Evolutionary conservation across 1,284 basidiomycete species (phyloP).

Genomic region (Uromyces viciae-fabae): DNA sequence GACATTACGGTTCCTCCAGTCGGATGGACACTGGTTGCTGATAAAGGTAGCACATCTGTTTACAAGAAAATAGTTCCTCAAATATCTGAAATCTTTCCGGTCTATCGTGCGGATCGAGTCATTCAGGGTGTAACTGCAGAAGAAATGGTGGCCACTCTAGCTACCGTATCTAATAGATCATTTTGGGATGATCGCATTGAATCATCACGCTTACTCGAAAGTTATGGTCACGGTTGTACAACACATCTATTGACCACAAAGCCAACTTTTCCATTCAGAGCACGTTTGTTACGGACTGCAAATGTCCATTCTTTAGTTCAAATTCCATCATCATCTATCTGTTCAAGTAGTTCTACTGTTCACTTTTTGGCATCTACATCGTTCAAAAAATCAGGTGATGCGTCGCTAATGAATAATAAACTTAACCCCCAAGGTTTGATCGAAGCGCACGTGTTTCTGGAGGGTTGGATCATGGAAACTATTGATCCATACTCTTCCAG

Average conservation of each 20-base stretch:
- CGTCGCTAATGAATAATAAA: slow-evolving; percentile 69
- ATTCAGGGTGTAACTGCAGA: slow-evolving; percentile 92
- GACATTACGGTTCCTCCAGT: slow-evolving; percentile 59
- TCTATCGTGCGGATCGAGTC: slow-evolving; percentile 85
- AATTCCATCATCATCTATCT: slow-evolving; percentile 56
- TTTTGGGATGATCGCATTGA: slow-evolving; percentile 82
- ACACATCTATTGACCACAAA: slow-evolving; percentile 59
- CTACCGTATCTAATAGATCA: slow-evolving; percentile 70
- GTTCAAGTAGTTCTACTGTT: slow-evolving; percentile 56
- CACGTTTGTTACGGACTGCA: slow-evolving; percentile 78
- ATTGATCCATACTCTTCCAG: slow-evolving; percentile 94
- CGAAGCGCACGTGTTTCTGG: slow-evolving; percentile 76
- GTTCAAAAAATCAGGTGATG: slow-evolving; percentile 62
- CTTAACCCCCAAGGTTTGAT: slow-evolving; percentile 75
- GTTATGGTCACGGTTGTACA: slow-evolving; percentile 72
- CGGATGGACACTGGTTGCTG: slow-evolving; percentile 76
- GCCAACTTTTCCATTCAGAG: slow-evolving; percentile 76
- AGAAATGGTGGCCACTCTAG: slow-evolving; percentile 68
- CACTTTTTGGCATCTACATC: slow-evolving; percentile 56
- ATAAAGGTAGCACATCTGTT: slow-evolving; percentile 71
- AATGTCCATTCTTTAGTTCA: slow-evolving; percentile 67
- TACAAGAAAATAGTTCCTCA: slow-evolving; percentile 71
- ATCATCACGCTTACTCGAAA: slow-evolving; percentile 67
- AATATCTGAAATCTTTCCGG: slow-evolving; percentile 74
- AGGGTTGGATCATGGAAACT: slow-evolving; percentile 95